Evolutionary conservation across 192 early-diverging fungal genomes (phyloP).

Genomic region (Coemansia sp.): DNA sequence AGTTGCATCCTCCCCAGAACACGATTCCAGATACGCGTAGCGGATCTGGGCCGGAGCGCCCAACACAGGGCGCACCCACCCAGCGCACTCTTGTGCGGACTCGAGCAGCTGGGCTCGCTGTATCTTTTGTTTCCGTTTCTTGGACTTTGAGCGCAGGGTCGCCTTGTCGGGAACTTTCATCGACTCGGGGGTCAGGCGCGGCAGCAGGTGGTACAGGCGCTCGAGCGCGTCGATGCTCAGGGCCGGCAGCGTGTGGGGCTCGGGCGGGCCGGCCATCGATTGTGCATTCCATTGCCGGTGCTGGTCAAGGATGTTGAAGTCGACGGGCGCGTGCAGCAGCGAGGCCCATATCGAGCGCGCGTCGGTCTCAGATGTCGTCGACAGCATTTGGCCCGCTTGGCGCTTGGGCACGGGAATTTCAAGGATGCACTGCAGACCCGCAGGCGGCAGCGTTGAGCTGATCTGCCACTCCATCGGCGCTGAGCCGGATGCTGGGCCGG

Average conservation of each 20-base stretch:
- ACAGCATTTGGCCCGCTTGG: not conserved
- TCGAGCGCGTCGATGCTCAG: slow-evolving; percentile 16
- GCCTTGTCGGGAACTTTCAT: not conserved
- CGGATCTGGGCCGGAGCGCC: too few species aligned
- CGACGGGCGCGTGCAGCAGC: not conserved
- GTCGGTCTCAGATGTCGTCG: slow-evolving; percentile 19
- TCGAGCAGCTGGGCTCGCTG: not conserved
- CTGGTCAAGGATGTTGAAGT: slow-evolving; percentile 12
- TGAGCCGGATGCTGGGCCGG: not conserved
- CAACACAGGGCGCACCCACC: not conserved
- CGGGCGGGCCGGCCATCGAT: slow-evolving; percentile 18
- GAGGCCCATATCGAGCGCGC: slow-evolving; percentile 21
- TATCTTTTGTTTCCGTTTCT: not conserved
- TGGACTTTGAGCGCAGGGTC: not conserved
- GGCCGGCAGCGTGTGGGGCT: slow-evolving; percentile 16
- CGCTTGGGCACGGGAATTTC: not conserved
- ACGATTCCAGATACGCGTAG: not conserved
- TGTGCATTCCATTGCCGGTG: slow-evolving; percentile 12
- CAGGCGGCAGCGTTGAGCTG: slow-evolving; percentile 11
- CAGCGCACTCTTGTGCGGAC: not conserved
- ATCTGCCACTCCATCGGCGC: not conserved
- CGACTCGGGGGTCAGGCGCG: slow-evolving; percentile 7
- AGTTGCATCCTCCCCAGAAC: not conserved
- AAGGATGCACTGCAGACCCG: slow-evolving; percentile 40
- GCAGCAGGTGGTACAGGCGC: slow-evolving; percentile 12